These are phyloP conservation scores for Vigna nakashimae DNA, from an alignment of 306 rosid genomes.

Conservation along the genomic window DNA sequence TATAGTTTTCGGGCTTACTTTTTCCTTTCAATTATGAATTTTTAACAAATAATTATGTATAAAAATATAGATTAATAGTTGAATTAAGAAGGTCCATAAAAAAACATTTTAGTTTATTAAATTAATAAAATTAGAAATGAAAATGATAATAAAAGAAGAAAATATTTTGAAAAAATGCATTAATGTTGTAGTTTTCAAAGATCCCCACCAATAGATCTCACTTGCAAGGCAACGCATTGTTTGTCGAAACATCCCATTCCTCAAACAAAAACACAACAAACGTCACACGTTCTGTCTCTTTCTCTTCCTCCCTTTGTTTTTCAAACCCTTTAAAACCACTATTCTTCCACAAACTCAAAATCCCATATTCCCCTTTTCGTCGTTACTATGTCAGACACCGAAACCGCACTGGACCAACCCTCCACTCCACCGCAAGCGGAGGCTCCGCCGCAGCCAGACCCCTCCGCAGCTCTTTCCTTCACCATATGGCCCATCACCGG, in stretches of 20 bases:
- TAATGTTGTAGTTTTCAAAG: no score
- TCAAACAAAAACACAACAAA: background rate
- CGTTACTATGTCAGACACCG: constrained; percentile 36
- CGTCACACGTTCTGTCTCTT: background rate
- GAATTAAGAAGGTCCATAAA: no score
- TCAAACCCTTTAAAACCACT: background rate
- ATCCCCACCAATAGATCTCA: background rate
- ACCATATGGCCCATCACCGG: constrained; percentile 91
- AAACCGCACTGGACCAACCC: constrained; percentile 12
- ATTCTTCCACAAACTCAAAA: background rate
- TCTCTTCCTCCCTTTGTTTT: background rate
- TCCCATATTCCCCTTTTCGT: no score
- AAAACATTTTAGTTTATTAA: no score
- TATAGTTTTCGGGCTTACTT: no score
- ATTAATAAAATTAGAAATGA: no score
- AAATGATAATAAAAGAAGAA: no score
- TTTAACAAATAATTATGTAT: no score
- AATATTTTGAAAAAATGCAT: no score
- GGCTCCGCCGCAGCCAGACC: background rate
- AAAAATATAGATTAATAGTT: no score
- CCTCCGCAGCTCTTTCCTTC: background rate
- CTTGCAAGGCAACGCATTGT: constrained; percentile 20
- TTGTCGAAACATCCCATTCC: background rate
- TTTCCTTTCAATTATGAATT: no score
- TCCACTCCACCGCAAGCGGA: background rate